Evolutionary conservation across 73 alveolate species (phyloP).

Genomic region (Symbiodinium pilosum): DNA sequence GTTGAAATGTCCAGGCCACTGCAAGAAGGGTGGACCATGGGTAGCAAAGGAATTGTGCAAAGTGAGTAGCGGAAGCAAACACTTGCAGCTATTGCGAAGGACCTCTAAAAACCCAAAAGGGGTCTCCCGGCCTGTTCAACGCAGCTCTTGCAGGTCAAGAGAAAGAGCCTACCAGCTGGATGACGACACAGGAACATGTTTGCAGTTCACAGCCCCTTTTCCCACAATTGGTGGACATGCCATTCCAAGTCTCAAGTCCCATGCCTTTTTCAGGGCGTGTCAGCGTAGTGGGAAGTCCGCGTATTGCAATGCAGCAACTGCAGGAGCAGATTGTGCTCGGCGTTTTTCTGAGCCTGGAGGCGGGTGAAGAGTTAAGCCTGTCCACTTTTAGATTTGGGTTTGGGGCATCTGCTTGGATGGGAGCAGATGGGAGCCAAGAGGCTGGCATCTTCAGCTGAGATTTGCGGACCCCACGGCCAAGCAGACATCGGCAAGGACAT

Average conservation of each 20-base stretch:
- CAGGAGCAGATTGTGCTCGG: constrained; percentile 3
- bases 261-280: neutral
- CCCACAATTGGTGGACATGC: neutral
- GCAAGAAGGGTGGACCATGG: neutral
- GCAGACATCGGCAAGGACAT: no score
- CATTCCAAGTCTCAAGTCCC: neutral
- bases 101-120: no score
- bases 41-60: neutral
- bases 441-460: no score
- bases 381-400: no score
- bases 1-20: neutral
- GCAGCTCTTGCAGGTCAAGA: neutral
- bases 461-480: no score
- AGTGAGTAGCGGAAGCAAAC: neutral
- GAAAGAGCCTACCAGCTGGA: neutral
- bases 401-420: no score
- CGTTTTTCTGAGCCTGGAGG: constrained; percentile 43
- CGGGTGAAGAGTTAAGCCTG: neutral
- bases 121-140: no score
- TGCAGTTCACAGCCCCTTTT: neutral
- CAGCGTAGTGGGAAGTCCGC: neutral
- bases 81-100: no score
- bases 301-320: no score
- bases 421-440: no score
- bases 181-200: neutral